These are phyloP conservation scores for Hordeum marinum DNA, from an alignment of 176 grass and related monocot genomes.

Conservation along the genomic window DNA sequence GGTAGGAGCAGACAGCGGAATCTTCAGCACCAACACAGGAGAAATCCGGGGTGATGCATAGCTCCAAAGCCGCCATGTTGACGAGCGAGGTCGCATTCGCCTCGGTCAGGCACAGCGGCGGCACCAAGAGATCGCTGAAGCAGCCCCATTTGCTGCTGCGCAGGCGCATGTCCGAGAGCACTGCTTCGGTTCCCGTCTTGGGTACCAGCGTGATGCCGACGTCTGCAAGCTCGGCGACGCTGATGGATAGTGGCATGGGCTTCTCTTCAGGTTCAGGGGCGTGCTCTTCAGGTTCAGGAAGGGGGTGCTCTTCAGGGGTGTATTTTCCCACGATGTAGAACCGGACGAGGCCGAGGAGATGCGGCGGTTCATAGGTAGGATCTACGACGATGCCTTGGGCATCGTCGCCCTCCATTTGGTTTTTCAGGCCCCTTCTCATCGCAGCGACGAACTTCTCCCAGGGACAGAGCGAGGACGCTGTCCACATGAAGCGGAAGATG, in stretches of 20 bases:
- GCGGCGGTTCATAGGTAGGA: neutral
- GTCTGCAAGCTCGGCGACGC: neutral
- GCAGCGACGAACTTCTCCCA: too few species aligned
- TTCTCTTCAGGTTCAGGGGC: neutral
- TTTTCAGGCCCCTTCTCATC: too few species aligned
- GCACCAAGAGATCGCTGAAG: neutral
- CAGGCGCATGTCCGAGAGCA: neutral
- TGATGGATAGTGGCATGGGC: neutral
- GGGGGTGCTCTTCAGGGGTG: neutral
- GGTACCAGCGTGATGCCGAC: neutral
- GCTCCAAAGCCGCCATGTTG: slow-evolving; percentile 2
- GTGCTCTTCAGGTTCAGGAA: too few species aligned
- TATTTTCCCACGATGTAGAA: neutral
- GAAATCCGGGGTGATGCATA: neutral
- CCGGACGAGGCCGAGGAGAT: neutral
- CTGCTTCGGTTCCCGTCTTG: neutral
- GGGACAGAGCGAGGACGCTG: too few species aligned
- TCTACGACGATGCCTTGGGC: too few species aligned
- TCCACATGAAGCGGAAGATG: neutral
- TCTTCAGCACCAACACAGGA: accelerated
- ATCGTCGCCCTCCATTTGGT: too few species aligned
- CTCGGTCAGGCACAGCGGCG: neutral
- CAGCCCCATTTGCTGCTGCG: neutral
- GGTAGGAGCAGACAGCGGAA: neutral
- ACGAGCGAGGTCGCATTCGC: neutral